Evolutionary conservation across 169 alveolate genomes (phyloP).

Genomic region (Babesia ovata): DNA sequence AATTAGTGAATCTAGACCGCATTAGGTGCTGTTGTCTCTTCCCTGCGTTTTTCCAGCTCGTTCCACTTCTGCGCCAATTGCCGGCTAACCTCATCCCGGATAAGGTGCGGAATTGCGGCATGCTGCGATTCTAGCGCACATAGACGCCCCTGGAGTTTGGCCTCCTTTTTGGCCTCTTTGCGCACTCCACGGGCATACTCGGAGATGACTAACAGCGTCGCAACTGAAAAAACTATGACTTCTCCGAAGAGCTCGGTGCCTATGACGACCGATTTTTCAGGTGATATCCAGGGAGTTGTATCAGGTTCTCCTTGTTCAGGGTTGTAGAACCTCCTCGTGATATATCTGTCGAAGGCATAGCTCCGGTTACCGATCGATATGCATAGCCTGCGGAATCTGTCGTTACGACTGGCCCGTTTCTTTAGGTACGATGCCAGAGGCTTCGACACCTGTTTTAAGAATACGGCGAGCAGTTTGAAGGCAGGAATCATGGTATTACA

Average conservation of each 20-base stretch:
- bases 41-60: neutral
- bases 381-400: slow-evolving; percentile 73
- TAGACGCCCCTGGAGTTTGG: slow-evolving; percentile 59
- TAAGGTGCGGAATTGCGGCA: slow-evolving; percentile 42
- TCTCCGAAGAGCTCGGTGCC: slow-evolving; percentile 81
- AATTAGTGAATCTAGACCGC: neutral
- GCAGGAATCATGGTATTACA: slow-evolving; percentile 76
- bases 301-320: slow-evolving; percentile 64
- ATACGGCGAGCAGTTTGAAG: slow-evolving; percentile 73
- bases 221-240: slow-evolving; percentile 67
- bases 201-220: slow-evolving; percentile 73
- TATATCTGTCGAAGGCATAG: slow-evolving; percentile 77
- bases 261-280: slow-evolving; percentile 74
- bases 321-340: slow-evolving; percentile 73
- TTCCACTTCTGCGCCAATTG: slow-evolving; percentile 59
- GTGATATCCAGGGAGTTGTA: slow-evolving; percentile 67
- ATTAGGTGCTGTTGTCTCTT: neutral
- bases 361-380: slow-evolving; percentile 74
- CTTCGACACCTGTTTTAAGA: slow-evolving; percentile 78
- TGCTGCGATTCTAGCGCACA: slow-evolving; percentile 66
- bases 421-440: slow-evolving; percentile 77
- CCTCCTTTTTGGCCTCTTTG: slow-evolving; percentile 77
- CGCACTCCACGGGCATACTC: slow-evolving; percentile 74
- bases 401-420: slow-evolving; percentile 73
- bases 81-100: slow-evolving; percentile 71